Percentiles rank a stretch among this genome's conserved stretches.
phyloP scores from a whole-genome alignment of 805 yeast species.

The Lachancea thermotolerans region DNA sequence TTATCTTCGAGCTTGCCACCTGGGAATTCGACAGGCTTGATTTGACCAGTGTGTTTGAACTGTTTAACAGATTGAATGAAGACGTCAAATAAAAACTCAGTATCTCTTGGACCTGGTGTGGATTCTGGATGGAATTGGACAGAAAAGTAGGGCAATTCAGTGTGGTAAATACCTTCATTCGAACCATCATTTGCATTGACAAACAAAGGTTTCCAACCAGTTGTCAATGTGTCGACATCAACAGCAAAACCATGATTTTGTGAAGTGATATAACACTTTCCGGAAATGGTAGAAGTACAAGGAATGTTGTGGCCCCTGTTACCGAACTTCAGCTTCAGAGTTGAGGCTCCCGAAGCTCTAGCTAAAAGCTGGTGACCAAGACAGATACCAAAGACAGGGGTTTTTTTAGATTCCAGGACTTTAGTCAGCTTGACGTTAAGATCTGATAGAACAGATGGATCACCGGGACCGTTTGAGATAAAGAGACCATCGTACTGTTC shows the following conservation, averaged over 20 bases:
- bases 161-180: constrained; percentile 95
- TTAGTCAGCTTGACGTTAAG: constrained; percentile 54
- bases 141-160: constrained; percentile 83
- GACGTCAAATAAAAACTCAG: constrained; percentile 93
- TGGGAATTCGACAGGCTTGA: constrained; percentile 80
- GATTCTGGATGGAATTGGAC: constrained; percentile 99
- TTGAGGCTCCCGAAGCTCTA: constrained; percentile 90
- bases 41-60: constrained; percentile 43
- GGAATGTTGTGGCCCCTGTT: constrained; percentile 99
- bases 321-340: constrained; percentile 90
- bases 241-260: constrained; percentile 99
- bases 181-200: constrained; percentile 96
- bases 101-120: constrained; percentile 98
- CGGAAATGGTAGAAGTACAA: constrained; percentile 80
- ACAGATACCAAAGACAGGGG: constrained; percentile 97
- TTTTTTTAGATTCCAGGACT: constrained; percentile 57
- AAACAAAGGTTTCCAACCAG: constrained; percentile 90
- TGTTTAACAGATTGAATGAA: constrained; percentile 78
- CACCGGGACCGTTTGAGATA: constrained; percentile 98
- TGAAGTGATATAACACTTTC: constrained; percentile 96
- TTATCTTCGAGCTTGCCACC: constrained; percentile 78
- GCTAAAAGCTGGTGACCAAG: constrained; percentile 96
- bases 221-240: constrained; percentile 63
- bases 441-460: constrained; percentile 77
- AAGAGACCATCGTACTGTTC: constrained; percentile 93